Evolutionary conservation across 768 basidiomycete genomes (phyloP), one percentile per base, ranked within the genome.

Genomic region (Suillus tomentosus): DNA sequence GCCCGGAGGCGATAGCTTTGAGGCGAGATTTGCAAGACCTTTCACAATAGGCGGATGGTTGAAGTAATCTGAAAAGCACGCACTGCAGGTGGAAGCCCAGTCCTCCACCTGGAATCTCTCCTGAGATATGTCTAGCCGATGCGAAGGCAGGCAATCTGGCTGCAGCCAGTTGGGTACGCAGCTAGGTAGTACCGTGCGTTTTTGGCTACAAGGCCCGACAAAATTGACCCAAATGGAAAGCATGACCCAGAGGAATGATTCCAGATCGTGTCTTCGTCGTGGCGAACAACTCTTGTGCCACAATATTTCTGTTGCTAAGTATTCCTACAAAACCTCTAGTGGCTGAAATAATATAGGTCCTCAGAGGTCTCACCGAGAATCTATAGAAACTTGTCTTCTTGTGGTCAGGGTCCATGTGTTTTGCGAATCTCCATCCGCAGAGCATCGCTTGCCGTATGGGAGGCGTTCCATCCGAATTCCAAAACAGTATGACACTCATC

Each of bases 321-420:
- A 51, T 51, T 51, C 50, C 50, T 51, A 51, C 27, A 51, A 51
- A 51, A 51, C 50, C 15, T 51, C 50, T 51, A 51, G 50, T 51
- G 15, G 50, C 50, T 51, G 24, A 15, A 17, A 27, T 31, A 17
- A 27, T 10, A 27, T 15, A 17, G 15, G 15, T 51, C 27, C 50
- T 51, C 50, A 27, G 27, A 27, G 27, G 50, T 17, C 50, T 51
- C 15, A 51, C 50, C 27, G 50, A 51, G 50, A 51, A 24, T 51
- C 50, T 51, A 9, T 17, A 27, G 27, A 27, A 15, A 27, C 50
- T 27, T 8, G 27, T 51, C 50, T 27, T 51, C 9, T 51, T 27
- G 4, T 27, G 17, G 27, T 27, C 50, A 51, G 50, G 27, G 2
- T 27, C 27, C 50, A 51, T 51, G 27, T 51, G 50, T 51, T 27